phyloP scores from a whole-genome alignment of 768 basidiomycete genomes.

The Mycena vulgaris region DNA sequence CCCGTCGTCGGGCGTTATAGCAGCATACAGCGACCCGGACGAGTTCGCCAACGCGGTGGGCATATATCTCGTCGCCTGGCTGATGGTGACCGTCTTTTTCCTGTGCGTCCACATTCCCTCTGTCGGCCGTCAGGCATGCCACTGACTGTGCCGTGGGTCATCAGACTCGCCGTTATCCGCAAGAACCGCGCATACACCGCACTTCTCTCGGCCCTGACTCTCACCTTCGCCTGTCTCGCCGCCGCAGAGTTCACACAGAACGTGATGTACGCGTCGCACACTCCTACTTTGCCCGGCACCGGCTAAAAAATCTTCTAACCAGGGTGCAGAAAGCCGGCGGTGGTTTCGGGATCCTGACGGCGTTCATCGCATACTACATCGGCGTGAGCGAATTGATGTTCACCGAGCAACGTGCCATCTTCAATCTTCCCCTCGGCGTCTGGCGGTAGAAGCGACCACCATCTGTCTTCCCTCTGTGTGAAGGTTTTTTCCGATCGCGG shows the following conservation, averaged over 20 bases:
- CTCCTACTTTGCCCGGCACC: neutral
- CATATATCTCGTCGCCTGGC: constrained; percentile 79
- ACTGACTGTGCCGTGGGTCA: neutral
- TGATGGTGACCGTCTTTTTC: constrained; percentile 74
- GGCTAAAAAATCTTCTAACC: neutral
- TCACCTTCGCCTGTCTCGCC: constrained; percentile 62
- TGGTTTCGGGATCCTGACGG: constrained; percentile 60
- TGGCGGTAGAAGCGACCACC: too few species aligned
- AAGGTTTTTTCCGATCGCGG: too few species aligned
- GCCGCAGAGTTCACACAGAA: constrained; percentile 53
- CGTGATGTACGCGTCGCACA: constrained; percentile 45
- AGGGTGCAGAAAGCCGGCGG: constrained; percentile 62
- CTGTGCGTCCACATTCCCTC: constrained; percentile 56
- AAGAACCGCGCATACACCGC: constrained; percentile 58
- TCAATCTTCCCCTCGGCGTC: constrained; percentile 60
- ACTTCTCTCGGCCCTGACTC: constrained; percentile 54
- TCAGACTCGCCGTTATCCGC: constrained; percentile 56
- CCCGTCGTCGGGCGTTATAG: constrained; percentile 71
- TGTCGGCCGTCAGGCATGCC: too few species aligned
- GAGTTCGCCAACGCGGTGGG: constrained; percentile 74
- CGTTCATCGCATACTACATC: constrained; percentile 64
- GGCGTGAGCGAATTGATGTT: constrained; percentile 61
- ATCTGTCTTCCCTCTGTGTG: too few species aligned
- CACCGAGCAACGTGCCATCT: constrained; percentile 56
- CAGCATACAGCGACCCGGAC: constrained; percentile 59